These are phyloP conservation scores for Xylariaceae sp. DNA, from an alignment of 2,329 filamentous ascomycete genomes.

Conservation along the genomic window DNA sequence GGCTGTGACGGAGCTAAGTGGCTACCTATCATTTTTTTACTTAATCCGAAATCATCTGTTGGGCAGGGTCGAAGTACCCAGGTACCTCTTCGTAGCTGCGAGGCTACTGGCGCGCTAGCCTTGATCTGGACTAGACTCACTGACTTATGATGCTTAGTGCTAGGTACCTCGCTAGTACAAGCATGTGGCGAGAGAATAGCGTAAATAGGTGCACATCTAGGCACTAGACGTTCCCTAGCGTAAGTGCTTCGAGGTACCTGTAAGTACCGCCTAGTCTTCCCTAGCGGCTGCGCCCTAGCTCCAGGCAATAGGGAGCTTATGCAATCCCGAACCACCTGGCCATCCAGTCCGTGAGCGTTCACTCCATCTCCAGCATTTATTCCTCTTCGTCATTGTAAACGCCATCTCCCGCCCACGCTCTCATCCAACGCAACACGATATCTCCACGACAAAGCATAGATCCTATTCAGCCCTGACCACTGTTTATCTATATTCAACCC, in stretches of 20 bases:
- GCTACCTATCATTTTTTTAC: constrained; percentile 21
- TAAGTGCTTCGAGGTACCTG: background rate
- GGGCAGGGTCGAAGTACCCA: constrained; percentile 17
- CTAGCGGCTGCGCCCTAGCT: constrained; percentile 3
- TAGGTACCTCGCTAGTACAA: background rate
- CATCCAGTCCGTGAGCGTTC: constrained; percentile 1
- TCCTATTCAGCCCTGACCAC: background rate
- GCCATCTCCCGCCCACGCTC: constrained; percentile 7
- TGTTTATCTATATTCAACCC: background rate
- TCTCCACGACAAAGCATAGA: background rate
- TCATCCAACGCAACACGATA: background rate
- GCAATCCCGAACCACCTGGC: constrained; percentile 20
- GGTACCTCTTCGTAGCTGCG: constrained; percentile 23
- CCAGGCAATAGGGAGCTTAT: constrained; percentile 32
- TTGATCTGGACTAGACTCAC: background rate
- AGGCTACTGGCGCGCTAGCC: constrained; percentile 27
- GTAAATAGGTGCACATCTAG: too few relatives aligned
- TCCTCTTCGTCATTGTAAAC: constrained; percentile 14
- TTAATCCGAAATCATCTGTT: constrained; percentile 24
- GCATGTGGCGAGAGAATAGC: too few relatives aligned
- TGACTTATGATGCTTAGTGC: too few relatives aligned
- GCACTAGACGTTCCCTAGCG: background rate
- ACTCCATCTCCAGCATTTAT: background rate
- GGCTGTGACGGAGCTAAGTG: constrained; percentile 17
- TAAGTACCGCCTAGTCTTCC: background rate